phyloP scores from a whole-genome alignment of 345 rosid species.

The Euclidium syriacum region DNA sequence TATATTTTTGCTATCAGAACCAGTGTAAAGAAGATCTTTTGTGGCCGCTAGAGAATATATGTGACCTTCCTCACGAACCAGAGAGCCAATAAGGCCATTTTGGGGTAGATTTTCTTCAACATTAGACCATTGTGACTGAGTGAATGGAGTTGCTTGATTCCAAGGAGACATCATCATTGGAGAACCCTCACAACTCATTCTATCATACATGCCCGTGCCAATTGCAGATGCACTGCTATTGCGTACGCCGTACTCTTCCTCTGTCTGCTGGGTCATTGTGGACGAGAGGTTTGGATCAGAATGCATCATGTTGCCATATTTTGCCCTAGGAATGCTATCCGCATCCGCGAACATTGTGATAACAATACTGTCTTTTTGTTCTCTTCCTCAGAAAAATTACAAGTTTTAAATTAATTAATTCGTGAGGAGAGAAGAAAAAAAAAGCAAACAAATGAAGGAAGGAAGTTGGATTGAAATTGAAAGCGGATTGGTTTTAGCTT shows the following conservation, averaged over 20 bases:
- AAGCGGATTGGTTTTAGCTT: constrained; percentile 10
- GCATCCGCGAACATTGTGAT: constrained; percentile 32
- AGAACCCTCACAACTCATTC: constrained; percentile 85
- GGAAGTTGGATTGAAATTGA: neutral
- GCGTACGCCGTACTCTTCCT: constrained; percentile 46
- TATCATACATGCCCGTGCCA: constrained; percentile 44
- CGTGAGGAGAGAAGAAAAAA: neutral
- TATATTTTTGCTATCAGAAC: constrained; percentile 95
- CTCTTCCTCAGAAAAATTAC: neutral
- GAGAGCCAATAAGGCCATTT: constrained; percentile 75
- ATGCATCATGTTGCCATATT: constrained; percentile 30
- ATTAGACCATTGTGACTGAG: constrained; percentile 41
- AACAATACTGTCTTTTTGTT: neutral
- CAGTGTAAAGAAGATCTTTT: constrained; percentile 84
- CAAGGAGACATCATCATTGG: constrained; percentile 97
- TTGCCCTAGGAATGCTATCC: constrained; percentile 30
- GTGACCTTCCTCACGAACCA: constrained; percentile 91
- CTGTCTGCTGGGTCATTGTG: constrained; percentile 19
- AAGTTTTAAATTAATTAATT: neutral
- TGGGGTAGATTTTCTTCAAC: constrained; percentile 45
- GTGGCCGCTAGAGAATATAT: constrained; percentile 84
- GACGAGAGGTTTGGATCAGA: constrained; percentile 44
- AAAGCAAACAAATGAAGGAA: neutral
- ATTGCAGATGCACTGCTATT: constrained; percentile 69
- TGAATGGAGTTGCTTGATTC: constrained; percentile 65